Percentiles rank a stretch among this genome's conserved stretches.
Conservation (phyloP, 2,329 filamentous ascomycete genomes). For the Aspergillus texensis region DNA sequence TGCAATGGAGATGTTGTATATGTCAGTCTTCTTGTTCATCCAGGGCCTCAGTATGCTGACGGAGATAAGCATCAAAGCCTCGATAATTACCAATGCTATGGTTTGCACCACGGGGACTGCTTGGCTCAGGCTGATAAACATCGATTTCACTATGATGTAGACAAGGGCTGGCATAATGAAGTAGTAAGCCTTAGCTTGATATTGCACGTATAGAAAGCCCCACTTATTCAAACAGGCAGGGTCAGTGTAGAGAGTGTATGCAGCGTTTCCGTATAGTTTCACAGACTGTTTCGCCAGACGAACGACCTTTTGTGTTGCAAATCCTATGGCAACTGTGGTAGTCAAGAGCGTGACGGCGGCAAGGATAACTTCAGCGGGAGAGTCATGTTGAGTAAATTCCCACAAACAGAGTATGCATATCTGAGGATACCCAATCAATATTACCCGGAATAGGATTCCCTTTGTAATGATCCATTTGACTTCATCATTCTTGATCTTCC, state of each 20-base stretch:
- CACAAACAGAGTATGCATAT: constrained; percentile 88
- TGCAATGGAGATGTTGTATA: constrained; percentile 90
- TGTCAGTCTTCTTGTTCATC: constrained; percentile 98
- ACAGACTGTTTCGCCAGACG: constrained; percentile 84
- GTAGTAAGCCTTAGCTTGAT: constrained; percentile 92
- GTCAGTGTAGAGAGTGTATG: constrained; percentile 94
- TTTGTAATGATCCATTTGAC: constrained; percentile 95
- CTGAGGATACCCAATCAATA: constrained; percentile 87
- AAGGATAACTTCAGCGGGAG: constrained; percentile 78
- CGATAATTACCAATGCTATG: constrained; percentile 78
- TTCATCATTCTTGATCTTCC: constrained; percentile 82
- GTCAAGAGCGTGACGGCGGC: constrained; percentile 86
- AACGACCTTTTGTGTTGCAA: constrained; percentile 87
- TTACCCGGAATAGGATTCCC: constrained; percentile 86
- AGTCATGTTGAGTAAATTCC: constrained; percentile 87
- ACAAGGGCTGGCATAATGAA: constrained; percentile 79
- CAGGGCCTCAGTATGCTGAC: constrained; percentile 81
- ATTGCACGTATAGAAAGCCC: constrained; percentile 96
- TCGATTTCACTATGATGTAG: constrained; percentile 79
- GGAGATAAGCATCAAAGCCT: constrained; percentile 75
- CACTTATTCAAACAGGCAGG: constrained; percentile 90
- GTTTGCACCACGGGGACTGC: constrained; percentile 71
- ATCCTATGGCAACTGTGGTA: constrained; percentile 73
- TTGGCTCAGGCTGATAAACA: constrained; percentile 85
- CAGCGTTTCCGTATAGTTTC: constrained; percentile 88